phyloP scores from a whole-genome alignment of 306 rosid genomes.

The Dryas alaskensis region DNA sequence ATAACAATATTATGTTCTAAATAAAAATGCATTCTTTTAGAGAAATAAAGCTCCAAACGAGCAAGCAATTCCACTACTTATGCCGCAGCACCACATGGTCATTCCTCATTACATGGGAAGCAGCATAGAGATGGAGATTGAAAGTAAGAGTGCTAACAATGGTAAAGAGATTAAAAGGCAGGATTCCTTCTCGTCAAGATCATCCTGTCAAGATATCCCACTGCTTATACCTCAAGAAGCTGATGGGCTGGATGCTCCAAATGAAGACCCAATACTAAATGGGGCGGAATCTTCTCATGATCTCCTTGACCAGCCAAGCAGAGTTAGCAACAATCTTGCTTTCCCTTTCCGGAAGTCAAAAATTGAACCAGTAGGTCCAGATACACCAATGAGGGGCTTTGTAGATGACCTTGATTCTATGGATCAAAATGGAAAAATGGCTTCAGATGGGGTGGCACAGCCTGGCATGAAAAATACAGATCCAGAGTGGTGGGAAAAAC shows the following conservation, averaged over 20 bases:
- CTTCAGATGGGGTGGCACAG: slow-evolving; percentile 40
- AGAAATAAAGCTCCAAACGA: slow-evolving; percentile 97
- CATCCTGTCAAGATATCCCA: slow-evolving; percentile 79
- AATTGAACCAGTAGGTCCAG: slow-evolving; percentile 60
- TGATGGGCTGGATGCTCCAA: slow-evolving; percentile 41
- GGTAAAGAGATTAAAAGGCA: slow-evolving; percentile 40
- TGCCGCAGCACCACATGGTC: slow-evolving; percentile 99
- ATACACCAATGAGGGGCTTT: slow-evolving; percentile 81
- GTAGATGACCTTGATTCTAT: slow-evolving; percentile 64
- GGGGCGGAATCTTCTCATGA: slow-evolving; percentile 20
- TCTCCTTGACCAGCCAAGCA: slow-evolving; percentile 33
- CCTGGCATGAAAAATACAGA: slow-evolving; percentile 34
- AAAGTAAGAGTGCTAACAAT: slow-evolving; percentile 33
- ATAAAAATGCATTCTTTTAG: slow-evolving; percentile 39
- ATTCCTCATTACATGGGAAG: slow-evolving; percentile 94
- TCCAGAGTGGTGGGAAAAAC: slow-evolving; percentile 95
- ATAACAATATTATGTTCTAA: slow-evolving; percentile 22
- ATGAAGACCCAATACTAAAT: slow-evolving; percentile 38
- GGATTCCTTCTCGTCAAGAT: slow-evolving; percentile 63
- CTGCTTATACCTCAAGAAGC: slow-evolving; percentile 77
- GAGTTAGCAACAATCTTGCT: slow-evolving; percentile 25
- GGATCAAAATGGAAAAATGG: slow-evolving; percentile 41
- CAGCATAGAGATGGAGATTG: slow-evolving; percentile 50
- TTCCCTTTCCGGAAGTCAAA: slow-evolving; percentile 49
- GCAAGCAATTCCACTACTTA: slow-evolving; percentile 89